Evolutionary conservation across 257 asterid genomes (phyloP), one percentile per base, ranked within the genome.

Genomic region (Fraxinus cuspidata): DNA sequence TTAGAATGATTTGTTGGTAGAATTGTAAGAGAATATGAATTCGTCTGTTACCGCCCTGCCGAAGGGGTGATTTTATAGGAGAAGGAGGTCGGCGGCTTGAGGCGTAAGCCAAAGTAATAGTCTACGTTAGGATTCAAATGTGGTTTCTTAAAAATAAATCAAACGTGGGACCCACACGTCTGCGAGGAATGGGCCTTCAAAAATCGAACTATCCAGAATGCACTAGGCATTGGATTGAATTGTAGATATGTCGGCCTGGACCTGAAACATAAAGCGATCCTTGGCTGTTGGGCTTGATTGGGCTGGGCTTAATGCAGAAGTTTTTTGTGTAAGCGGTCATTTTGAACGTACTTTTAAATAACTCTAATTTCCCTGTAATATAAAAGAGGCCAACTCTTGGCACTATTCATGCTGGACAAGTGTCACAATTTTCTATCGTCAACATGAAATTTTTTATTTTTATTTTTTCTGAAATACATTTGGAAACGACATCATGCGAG

Each of bases 81-180:
- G 53, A 81, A 53, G 60, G n/a, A 21, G 53, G 28, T 35, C 4
- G 74, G 6, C 76, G 86, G 81, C 89, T 89, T 89, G 91, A 89
- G 75, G 78, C 56, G 32, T 42, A 87, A 84, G 89, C 23, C 77
- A 83, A 78, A 60, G 3, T 44, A 44, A 13, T 40, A 6, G 16
- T 12, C 40, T 34, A 5, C 38, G 47, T 40, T 11, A 34, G 38
- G 1, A 34, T 6, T 35, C 40, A 35, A 6, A 35, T 7, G 40
- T 35, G 40, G 40, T 37, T 37, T 7, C 40, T 37, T 7, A 37
- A 13, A 44, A 13, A 15, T 15, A n/a, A 44, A 13, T 3, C 6
- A 44, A 44, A 13, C 7, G 28, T n/a, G 65, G 65, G 15, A 56
- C 65, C 65, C 13, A 56, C 65, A 56, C 65, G 65, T 10, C 25